These are phyloP conservation scores for Yamagishiella unicocca DNA, from an alignment of 139 green algal genomes.

Conservation along the genomic window DNA sequence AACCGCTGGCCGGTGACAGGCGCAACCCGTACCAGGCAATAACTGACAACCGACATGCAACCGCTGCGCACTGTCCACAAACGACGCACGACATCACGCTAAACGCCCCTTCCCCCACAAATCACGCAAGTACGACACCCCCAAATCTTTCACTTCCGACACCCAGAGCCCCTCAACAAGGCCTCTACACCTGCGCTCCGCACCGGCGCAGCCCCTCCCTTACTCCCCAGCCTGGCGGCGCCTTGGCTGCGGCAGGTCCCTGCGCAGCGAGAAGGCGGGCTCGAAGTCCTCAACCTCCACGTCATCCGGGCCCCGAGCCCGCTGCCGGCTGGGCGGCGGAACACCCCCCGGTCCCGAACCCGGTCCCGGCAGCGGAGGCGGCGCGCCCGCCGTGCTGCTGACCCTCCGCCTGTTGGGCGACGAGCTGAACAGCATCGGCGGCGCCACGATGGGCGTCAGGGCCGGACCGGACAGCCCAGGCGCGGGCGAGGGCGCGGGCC, in stretches of 20 bases:
- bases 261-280: no score
- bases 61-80: no score
- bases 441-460: constrained; percentile 14
- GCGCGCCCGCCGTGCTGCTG: no score
- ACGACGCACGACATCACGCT: no score
- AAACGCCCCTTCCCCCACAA: neutral
- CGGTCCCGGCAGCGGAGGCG: neutral
- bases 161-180: no score
- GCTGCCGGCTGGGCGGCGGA: neutral
- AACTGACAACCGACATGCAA: no score
- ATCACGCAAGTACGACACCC: neutral
- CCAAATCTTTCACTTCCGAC: neutral
- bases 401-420: neutral
- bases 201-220: neutral
- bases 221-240: neutral
- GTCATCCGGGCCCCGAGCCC: neutral
- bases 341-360: neutral
- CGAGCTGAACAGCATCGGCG: constrained; percentile 4
- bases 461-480: neutral
- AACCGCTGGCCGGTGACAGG: no score
- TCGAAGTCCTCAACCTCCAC: constrained; percentile 28
- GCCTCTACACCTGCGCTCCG: neutral
- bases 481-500: neutral
- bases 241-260: neutral
- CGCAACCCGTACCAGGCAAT: no score